These are phyloP conservation scores for Saccharomyces hybrid DNA, from an alignment of 1,139 yeast species.

Conservation along the genomic window DNA sequence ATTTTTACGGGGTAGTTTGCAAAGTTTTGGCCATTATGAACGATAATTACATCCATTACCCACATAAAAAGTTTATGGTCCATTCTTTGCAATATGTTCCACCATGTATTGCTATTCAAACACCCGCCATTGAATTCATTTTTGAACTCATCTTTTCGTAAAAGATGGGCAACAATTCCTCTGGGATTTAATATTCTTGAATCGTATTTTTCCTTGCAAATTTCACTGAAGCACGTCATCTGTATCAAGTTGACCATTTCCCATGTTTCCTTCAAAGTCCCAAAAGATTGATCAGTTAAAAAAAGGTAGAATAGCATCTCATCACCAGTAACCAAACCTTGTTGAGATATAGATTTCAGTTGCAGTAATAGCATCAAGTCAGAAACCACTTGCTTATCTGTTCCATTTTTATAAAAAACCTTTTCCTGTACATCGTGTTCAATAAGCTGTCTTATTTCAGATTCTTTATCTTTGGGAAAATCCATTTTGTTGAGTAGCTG, in stretches of 20 bases:
- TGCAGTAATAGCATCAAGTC: constrained; percentile 19
- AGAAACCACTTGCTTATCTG: background rate
- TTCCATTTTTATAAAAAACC: constrained; percentile 7
- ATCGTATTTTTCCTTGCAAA: constrained; percentile 22
- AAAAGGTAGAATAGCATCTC: constrained; percentile 25
- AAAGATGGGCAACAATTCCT: constrained; percentile 19
- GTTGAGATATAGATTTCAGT: constrained; percentile 26
- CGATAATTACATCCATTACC: constrained; percentile 28
- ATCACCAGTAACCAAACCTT: constrained; percentile 27
- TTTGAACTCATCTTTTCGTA: constrained; percentile 23
- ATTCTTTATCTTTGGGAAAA: constrained; percentile 23
- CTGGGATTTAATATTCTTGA: constrained; percentile 18
- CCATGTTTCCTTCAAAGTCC: constrained; percentile 21
- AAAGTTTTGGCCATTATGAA: constrained; percentile 19
- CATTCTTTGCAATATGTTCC: constrained; percentile 27
- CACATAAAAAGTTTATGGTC: constrained; percentile 28
- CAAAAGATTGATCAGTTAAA: constrained; percentile 11
- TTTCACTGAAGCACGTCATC: constrained; percentile 26
- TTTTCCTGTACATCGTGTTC: constrained; percentile 12
- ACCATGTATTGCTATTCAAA: constrained; percentile 26
- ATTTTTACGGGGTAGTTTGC: constrained; percentile 12
- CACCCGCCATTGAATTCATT: constrained; percentile 19
- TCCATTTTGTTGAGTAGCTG: constrained; percentile 22
- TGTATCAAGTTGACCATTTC: constrained; percentile 24
- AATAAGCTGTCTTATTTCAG: constrained; percentile 26